Percentiles rank a stretch among this genome's conserved stretches.
Conservation (phyloP, 768 basidiomycete species). For the Lentinula raphanica region DNA sequence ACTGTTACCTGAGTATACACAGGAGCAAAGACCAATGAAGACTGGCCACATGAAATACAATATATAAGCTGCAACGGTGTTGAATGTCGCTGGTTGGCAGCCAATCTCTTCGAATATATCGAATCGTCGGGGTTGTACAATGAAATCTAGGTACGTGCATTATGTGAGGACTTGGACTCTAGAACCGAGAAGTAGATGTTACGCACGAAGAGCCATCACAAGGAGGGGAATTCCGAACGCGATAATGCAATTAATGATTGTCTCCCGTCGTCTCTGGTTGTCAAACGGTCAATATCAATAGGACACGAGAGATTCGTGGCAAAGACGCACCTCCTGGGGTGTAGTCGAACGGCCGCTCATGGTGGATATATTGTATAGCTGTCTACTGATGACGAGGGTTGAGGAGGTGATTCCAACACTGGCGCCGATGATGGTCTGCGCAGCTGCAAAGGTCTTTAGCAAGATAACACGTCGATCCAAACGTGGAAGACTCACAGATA, state of each 20-base stretch:
- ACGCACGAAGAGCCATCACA: constrained; percentile 30
- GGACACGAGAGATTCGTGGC: neutral
- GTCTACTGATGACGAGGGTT: constrained; percentile 15
- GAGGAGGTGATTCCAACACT: constrained; percentile 3
- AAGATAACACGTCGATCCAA: neutral
- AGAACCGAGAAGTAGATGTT: neutral
- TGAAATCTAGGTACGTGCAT: constrained; percentile 19
- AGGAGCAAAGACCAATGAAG: constrained; percentile 25
- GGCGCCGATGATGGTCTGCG: neutral
- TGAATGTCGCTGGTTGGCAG: constrained; percentile 26
- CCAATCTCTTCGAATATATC: constrained; percentile 33
- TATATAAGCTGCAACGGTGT: constrained; percentile 22
- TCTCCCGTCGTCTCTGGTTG: constrained; percentile 26
- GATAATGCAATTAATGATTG: constrained; percentile 32
- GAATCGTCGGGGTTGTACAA: constrained; percentile 32
- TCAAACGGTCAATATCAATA: constrained; percentile 20
- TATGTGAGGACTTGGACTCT: neutral
- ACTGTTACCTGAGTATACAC: constrained; percentile 26
- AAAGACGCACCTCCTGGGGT: neutral
- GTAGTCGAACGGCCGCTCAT: neutral
- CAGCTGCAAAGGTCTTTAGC: neutral
- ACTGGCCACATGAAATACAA: constrained; percentile 27
- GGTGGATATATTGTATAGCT: constrained; percentile 14
- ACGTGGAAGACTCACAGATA: constrained; percentile 33
- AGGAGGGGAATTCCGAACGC: constrained; percentile 34